Evolutionary conservation across 1,139 yeast genomes (phyloP).

Genomic region (Candida freyschussii): DNA sequence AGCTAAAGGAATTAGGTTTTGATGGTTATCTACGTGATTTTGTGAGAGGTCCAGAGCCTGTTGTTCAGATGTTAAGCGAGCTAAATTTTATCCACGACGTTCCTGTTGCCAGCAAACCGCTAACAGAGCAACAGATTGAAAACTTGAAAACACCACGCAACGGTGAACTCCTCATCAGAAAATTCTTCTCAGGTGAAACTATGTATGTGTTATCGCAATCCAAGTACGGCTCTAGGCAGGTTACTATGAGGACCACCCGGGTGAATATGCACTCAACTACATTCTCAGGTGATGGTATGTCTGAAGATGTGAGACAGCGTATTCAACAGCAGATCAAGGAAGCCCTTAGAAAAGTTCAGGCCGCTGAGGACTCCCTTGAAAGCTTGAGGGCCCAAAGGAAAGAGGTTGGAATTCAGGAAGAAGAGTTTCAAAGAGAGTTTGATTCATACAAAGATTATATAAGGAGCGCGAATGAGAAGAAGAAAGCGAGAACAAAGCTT

Average conservation of each 20-base stretch:
- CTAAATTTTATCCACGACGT: slow-evolving; percentile 52
- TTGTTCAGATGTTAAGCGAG: slow-evolving; percentile 68
- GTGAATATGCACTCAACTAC: slow-evolving; percentile 18
- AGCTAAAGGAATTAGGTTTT: slow-evolving; percentile 53
- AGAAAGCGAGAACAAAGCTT: slow-evolving; percentile 20
- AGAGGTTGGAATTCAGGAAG: slow-evolving; percentile 18
- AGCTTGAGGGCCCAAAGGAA: slow-evolving; percentile 22
- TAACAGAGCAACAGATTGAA: slow-evolving; percentile 40
- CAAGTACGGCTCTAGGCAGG: slow-evolving; percentile 51
- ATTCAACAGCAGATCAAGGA: slow-evolving; percentile 22
- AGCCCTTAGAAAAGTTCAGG: slow-evolving; percentile 14
- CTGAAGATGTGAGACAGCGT: slow-evolving; percentile 29
- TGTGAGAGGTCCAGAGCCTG: slow-evolving; percentile 69
- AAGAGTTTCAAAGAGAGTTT: slow-evolving; percentile 16
- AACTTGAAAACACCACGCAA: slow-evolving; percentile 32
- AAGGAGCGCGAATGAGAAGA: slow-evolving; percentile 16
- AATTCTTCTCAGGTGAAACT: slow-evolving; percentile 57
- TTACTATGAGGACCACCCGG: slow-evolving; percentile 29
- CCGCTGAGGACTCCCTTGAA: slow-evolving; percentile 23
- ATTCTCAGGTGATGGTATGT: slow-evolving; percentile 44
- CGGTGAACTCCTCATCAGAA: slow-evolving; percentile 43
- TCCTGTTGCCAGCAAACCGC: slow-evolving; percentile 51
- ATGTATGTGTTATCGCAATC: slow-evolving; percentile 51
- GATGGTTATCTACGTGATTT: slow-evolving; percentile 76
- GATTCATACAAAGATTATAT: slow-evolving; percentile 16